phyloP scores from a whole-genome alignment of 495 filamentous ascomycete species.

The Cudoniella acicularis region DNA sequence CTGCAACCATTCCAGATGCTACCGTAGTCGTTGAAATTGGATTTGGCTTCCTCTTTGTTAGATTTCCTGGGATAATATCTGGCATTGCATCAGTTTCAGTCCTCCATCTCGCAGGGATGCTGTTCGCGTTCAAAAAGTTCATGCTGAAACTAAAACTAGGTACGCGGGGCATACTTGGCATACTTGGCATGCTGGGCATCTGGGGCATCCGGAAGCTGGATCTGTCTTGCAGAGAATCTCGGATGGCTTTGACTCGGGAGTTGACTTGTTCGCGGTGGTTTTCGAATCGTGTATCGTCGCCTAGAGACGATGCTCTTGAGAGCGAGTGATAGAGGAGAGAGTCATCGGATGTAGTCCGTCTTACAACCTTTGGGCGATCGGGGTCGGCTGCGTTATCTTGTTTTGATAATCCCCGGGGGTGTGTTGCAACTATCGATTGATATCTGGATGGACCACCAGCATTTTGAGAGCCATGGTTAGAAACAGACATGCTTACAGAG shows the following conservation, averaged over 20 bases:
- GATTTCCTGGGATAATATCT: conserved; percentile 15
- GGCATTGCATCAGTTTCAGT: conserved; percentile 37
- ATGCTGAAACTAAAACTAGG: conserved; percentile 44
- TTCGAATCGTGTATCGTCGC: conserved; percentile 80
- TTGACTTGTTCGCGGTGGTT: conserved; percentile 79
- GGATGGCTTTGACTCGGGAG: conserved; percentile 84
- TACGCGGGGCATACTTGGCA: conserved; percentile 35
- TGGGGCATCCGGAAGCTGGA: conserved; percentile 66
- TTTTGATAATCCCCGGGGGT: conserved; percentile 20
- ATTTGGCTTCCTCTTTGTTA: conserved; percentile 9
- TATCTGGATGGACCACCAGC: not conserved
- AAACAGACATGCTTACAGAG: not conserved
- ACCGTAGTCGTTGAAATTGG: not conserved
- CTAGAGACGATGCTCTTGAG: conserved; percentile 76
- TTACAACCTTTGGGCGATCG: conserved; percentile 32
- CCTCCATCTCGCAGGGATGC: conserved; percentile 28
- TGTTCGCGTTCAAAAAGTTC: conserved; percentile 24
- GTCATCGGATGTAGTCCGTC: conserved; percentile 69
- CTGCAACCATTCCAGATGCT: conserved; percentile 10
- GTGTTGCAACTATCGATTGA: conserved; percentile 3
- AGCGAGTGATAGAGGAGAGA: conserved; percentile 64
- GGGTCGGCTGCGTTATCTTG: conserved; percentile 12
- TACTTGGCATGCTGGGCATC: conserved; percentile 40
- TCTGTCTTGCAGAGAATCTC: conserved; percentile 75
- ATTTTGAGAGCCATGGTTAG: not conserved